Conservation (phyloP, 495 filamentous ascomycete species). For the Xylaria sp. region DNA sequence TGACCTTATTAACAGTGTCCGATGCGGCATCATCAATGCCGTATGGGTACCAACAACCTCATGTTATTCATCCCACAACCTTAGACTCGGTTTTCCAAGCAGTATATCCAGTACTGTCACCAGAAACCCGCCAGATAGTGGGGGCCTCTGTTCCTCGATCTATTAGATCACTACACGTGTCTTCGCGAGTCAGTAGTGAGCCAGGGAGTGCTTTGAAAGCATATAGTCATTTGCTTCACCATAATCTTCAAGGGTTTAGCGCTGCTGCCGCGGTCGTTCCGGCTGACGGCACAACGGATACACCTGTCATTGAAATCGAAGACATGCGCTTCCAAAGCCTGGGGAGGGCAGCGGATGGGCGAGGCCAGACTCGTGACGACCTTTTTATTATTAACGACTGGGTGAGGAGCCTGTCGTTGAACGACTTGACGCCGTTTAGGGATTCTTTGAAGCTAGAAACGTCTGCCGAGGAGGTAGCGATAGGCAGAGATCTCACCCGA, state of each 20-base stretch:
- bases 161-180: not conserved
- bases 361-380: not conserved
- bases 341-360: not conserved
- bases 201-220: not conserved
- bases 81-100: constrained; percentile 36
- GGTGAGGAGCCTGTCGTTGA: not conserved
- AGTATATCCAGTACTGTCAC: not conserved
- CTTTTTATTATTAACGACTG: not conserved
- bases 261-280: not conserved
- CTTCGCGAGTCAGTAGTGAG: not conserved
- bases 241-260: not conserved
- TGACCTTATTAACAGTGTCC: constrained; percentile 31
- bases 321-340: constrained; percentile 5
- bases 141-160: not conserved
- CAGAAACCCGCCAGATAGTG: not conserved
- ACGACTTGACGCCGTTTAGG: not conserved
- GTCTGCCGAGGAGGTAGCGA: too few relatives aligned
- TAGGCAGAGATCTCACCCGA: not conserved
- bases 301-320: not conserved
- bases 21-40: constrained; percentile 51
- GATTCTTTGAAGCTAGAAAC: not conserved
- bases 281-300: not conserved
- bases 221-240: not conserved
- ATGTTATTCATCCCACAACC: constrained; percentile 50
- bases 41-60: constrained; percentile 39